A percentile compares a stretch with the other conserved stretches of the same genome.
phyloP scores from a whole-genome alignment of 164 flowering plant genomes.

The Vitis amurensis region DNA sequence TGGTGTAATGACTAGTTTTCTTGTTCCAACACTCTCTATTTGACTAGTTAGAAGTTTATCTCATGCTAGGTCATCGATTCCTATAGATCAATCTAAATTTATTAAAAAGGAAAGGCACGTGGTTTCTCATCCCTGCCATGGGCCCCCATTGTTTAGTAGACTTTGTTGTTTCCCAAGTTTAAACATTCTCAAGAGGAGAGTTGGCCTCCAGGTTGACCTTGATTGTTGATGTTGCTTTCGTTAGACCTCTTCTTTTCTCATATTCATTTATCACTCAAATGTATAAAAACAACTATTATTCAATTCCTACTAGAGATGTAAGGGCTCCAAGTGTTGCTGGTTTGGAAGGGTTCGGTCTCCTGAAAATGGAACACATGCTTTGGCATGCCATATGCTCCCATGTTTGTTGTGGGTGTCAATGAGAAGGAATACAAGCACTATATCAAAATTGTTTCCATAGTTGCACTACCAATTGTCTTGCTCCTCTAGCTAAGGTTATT shows the following conservation, averaged over 20 bases:
- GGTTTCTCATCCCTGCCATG: constrained; percentile 64
- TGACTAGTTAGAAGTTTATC: constrained; percentile 65
- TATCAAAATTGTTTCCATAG: too few relatives aligned
- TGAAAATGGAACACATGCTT: too few relatives aligned
- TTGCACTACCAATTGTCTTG: too few relatives aligned
- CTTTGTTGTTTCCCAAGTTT: constrained; percentile 96
- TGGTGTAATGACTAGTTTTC: constrained; percentile 92
- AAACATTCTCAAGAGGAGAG: constrained; percentile 82
- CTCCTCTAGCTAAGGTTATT: too few relatives aligned
- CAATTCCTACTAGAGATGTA: too few relatives aligned
- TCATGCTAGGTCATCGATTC: constrained; percentile 53
- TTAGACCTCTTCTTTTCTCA: constrained; percentile 77
- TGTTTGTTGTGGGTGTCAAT: too few relatives aligned
- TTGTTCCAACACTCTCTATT: constrained; percentile 84
- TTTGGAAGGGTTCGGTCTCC: too few relatives aligned
- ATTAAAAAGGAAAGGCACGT: constrained; percentile 79
- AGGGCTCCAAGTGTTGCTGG: too few relatives aligned
- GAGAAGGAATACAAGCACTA: too few relatives aligned
- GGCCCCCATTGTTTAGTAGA: constrained; percentile 60
- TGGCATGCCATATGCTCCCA: too few relatives aligned
- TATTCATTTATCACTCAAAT: constrained; percentile 84
- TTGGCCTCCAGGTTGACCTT: constrained; percentile 90
- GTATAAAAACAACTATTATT: constrained; percentile 34
- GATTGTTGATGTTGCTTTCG: constrained; percentile 74
- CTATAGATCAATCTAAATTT: constrained; percentile 54